Evolutionary conservation across 2,329 filamentous ascomycete species (phyloP), one percentile per base, ranked within the genome.

Genomic region (Macrophomina pseudophaseolina): DNA sequence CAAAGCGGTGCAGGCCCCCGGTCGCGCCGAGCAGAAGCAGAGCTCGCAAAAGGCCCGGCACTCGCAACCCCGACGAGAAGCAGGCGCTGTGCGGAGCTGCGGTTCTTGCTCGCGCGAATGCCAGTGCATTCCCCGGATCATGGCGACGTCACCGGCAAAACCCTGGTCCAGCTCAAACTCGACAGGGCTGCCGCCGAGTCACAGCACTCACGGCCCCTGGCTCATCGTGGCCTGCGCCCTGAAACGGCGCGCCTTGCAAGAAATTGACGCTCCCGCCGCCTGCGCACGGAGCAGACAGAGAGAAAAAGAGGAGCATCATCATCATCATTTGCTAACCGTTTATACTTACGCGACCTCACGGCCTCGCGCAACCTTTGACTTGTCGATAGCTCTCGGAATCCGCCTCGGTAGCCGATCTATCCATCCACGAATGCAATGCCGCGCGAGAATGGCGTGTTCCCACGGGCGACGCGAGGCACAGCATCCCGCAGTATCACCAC

Each of bases 211-310:
- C 52, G 14, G 49, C 49, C 49, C 49, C 3, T 52, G 28, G 51
- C 51, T 33, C 52, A n/a, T 58, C 18, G 35, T 35, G 33, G 54
- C 23, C 23, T 23, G n/a, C n/a, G 18, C 44, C 28, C 56, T 59
- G 56, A 59, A 59, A 59, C 56, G 28, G 56, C 16, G 35, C 53
- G 56, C 56, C 56, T 59, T 30, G 56, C 56, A 54, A 54, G 54
- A 58, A 42, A 58, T 58, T 58, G 40, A 59, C 16, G 54, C 28
- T 44, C 14, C 32, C n/a, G 49, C 38, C 12, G 8, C 35, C 18
- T 35, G 35, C 18, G 54, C 54, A 59, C 54, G 40, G 54, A 16
- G 40, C 16, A 42, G 35, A 3, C 6, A 16, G 42, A 16, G 12
- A 42, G n/a, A 58, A 30, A 33, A 18, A 12, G 14, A 14, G 4